Base-by-base conservation (phyloP, 768 basidiomycete genomes). In the Rhodotorula sphaerocarpa region DNA sequence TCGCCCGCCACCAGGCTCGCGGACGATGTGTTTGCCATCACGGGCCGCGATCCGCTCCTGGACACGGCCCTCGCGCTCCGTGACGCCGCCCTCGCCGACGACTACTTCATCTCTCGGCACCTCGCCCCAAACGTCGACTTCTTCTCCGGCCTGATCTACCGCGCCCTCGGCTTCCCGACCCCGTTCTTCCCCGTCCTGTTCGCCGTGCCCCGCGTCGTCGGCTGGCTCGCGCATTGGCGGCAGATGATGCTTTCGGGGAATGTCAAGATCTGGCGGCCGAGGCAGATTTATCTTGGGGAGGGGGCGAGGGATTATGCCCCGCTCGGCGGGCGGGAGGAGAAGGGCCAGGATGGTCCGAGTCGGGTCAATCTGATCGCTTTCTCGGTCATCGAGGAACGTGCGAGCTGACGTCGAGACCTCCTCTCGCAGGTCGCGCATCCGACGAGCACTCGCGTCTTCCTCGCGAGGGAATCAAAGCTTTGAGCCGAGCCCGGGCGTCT, bases 151-250 rank as follows among this genome's bases (percentile, higher is more conserved):
- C 57, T 91, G 60, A 91, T 92, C 70, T 92, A 92, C 75, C 45
- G 59, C 36, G n/a, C 31, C 15, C 39, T 33, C 45, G 50, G 59
- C 47, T 92, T 92, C 81, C 90, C 90, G 3, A 80, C 87, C 68
- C 90, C 93, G 77, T 92, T 87, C 75, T 92, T 91, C 83, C 90
- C 90, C 1, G 90, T 93, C 27, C 77, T 93, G 36, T 93, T 93
- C 72, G 89, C 85, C 25, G 89, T 93, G 4, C 90, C 90, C 3
- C 83, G 90, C 27, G 88, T 93, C 12, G 88, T 89, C 31, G 90
- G 90, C 25, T 92, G 90, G 90, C 79, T 92, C 12, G 87, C 89
- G 0, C 90, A 91, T 75, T 92, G 90, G 90, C 57, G 68, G 23
- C 71, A 92, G 84, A 88, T 91, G 86, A 91, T 91, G 90, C 77